Base-by-base conservation (phyloP, 495 filamentous ascomycete genomes). In the Parathielavia hyrcaniae region DNA sequence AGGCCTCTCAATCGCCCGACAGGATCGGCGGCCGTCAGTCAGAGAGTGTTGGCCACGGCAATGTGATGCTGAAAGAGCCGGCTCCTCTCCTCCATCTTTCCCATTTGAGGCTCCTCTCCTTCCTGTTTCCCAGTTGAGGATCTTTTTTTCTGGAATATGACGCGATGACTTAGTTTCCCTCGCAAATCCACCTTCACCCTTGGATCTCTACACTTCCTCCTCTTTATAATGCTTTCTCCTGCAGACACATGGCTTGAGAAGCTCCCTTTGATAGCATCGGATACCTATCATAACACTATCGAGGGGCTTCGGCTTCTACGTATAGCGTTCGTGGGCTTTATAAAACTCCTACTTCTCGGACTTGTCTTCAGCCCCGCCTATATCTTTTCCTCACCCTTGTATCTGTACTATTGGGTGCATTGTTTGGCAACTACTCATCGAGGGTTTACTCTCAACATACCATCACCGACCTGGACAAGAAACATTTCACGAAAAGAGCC, bases 241-340 rank as follows among this genome's bases (percentile, higher is more conserved):
- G 17, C 17, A 19, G 41, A 19, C 17, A 17, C 17, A 45, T 45
- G 17, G 19, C 41, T 45, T 20, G 41, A 45, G 41, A 45, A 45
- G 41, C 41, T 45, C 41, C 41, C n/a, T 45, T 45, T 45, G 41
- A 45, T 45, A 45, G 41, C 41, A 45, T 39, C 38, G 10, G 38
- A 39, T 39, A 12, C 38, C 4, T 39, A 45, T 45, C 41, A 9
- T 20, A 10, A 45, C 10, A 45, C 38, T 39, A 39, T 39, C 38
- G 38, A 39, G 4, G 38, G 38, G 16, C 17, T 44, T 44, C 16
- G 17, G 41, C 41, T 17, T 44, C 41, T 44, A 44, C 8, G 17
- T 10, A 44, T 10, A 44, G 41, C 17, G 17, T 44, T n/a, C 17
- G 17, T 20, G 17, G 17, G 41, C 13, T 10, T 17, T 20, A 44